These are phyloP conservation scores for Exophiala sp. DNA, from an alignment of 2,329 filamentous ascomycete genomes.

Conservation along the genomic window DNA sequence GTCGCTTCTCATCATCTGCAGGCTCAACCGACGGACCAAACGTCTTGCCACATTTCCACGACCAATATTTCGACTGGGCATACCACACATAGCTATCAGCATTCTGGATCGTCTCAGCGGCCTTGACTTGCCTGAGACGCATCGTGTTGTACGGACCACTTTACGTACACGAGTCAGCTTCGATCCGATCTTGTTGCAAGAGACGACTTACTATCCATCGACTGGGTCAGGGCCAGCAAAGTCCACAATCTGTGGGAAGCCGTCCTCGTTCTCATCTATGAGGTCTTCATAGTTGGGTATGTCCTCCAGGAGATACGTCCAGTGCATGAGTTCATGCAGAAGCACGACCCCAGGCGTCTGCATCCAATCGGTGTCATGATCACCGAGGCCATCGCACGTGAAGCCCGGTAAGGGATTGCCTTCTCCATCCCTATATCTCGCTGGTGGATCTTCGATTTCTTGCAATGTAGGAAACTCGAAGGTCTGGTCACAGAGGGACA, in stretches of 20 bases:
- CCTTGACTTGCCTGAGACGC: not conserved
- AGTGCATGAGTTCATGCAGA: constrained; percentile 13
- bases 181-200: not conserved
- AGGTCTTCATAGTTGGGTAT: not conserved
- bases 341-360: constrained; percentile 3
- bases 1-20: not conserved
- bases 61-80: constrained; percentile 8
- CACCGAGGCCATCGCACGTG: constrained; percentile 6
- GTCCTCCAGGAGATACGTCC: constrained; percentile 5
- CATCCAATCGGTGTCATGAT: constrained; percentile 12
- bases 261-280: constrained; percentile 3
- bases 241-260: constrained; percentile 2
- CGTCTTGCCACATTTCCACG: not conserved
- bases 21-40: not conserved
- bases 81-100: constrained; percentile 6
- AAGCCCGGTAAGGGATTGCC: not conserved
- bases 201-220: not conserved
- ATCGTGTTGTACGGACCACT: not conserved
- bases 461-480: not conserved
- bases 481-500: constrained; percentile 1
- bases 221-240: not conserved
- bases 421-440: not conserved
- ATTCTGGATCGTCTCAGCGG: constrained; percentile 1
- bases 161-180: not conserved
- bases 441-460: constrained; percentile 1